Evolutionary conservation across 2,329 filamentous ascomycete genomes (phyloP).

Genomic region (Sporothrix dimorphospora): DNA sequence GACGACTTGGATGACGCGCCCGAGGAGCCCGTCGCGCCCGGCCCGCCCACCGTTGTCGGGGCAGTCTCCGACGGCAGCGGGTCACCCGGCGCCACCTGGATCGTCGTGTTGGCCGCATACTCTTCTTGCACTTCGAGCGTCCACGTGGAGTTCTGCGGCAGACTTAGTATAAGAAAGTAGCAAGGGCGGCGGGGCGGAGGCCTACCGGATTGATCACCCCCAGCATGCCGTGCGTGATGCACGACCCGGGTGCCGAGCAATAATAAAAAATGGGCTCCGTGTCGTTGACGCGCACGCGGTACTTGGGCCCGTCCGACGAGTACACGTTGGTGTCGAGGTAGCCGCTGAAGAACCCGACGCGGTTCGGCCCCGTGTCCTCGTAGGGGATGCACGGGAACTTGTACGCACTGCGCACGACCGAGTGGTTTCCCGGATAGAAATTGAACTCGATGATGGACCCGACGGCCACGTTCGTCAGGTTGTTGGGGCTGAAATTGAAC

Average conservation of each 20-base stretch:
- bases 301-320: conserved; percentile 49
- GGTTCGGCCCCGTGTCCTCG: conserved; percentile 53
- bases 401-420: conserved; percentile 64
- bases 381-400: conserved; percentile 66
- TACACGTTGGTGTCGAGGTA: conserved; percentile 51
- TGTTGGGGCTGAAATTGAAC: conserved; percentile 44
- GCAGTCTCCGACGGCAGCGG: conserved; percentile 52
- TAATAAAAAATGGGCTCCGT: conserved; percentile 70
- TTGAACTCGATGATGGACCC: conserved; percentile 60
- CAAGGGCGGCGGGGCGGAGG: background rate
- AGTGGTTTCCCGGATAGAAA: conserved; percentile 67
- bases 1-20: conserved; percentile 12
- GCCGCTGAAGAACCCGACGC: conserved; percentile 59
- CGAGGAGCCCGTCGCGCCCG: conserved; percentile 29
- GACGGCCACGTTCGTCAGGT: conserved; percentile 42
- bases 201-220: conserved; percentile 72
- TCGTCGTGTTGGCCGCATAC: conserved; percentile 52
- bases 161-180: background rate
- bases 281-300: conserved; percentile 56
- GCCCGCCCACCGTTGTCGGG: conserved; percentile 31
- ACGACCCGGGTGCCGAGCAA: conserved; percentile 69
- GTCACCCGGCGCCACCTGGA: conserved; percentile 60
- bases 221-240: conserved; percentile 69
- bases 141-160: conserved; percentile 48
- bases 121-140: conserved; percentile 53